These are phyloP conservation scores for Leccinum imitatum DNA, from an alignment of 768 basidiomycete genomes.

Conservation along the genomic window DNA sequence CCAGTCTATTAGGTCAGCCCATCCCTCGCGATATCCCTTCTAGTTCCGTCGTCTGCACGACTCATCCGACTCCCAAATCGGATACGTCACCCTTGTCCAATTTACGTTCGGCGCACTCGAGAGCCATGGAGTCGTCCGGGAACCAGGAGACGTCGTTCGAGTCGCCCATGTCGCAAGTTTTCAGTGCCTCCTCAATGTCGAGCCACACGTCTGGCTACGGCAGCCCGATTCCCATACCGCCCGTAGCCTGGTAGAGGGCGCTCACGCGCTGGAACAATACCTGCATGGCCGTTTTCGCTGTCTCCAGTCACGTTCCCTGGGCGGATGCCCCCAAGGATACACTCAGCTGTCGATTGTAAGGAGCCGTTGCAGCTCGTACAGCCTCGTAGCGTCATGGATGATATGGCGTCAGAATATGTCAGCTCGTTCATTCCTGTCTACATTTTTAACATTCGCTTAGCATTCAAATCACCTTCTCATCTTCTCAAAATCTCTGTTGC, in stretches of 20 bases:
- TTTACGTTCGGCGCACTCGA: conserved; percentile 40
- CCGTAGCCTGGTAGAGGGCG: conserved; percentile 40
- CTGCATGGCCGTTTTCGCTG: conserved; percentile 36
- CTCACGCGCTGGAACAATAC: conserved; percentile 41
- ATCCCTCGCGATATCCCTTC: conserved; percentile 71
- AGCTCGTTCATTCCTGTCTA: not conserved
- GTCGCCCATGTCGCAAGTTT: conserved; percentile 50
- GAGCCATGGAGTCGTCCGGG: conserved; percentile 59
- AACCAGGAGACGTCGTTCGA: conserved; percentile 58
- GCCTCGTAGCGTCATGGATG: no score
- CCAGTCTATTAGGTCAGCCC: conserved; percentile 72
- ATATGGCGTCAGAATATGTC: conserved; percentile 37
- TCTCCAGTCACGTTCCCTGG: conserved; percentile 36
- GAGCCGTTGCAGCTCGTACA: no score
- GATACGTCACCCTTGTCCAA: conserved; percentile 39
- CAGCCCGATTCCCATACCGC: conserved; percentile 48
- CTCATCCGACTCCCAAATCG: conserved; percentile 39
- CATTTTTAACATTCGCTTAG: conserved; percentile 37
- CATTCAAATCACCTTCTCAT: conserved; percentile 89
- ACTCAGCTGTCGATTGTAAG: not conserved
- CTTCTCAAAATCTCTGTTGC: conserved; percentile 91
- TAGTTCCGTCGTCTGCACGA: conserved; percentile 50
- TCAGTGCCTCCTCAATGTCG: conserved; percentile 37
- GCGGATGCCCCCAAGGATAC: conserved; percentile 24
- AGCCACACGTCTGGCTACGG: conserved; percentile 37